phyloP scores from a whole-genome alignment of 352 stramenopile species.

The Pythium grandisporangium region DNA sequence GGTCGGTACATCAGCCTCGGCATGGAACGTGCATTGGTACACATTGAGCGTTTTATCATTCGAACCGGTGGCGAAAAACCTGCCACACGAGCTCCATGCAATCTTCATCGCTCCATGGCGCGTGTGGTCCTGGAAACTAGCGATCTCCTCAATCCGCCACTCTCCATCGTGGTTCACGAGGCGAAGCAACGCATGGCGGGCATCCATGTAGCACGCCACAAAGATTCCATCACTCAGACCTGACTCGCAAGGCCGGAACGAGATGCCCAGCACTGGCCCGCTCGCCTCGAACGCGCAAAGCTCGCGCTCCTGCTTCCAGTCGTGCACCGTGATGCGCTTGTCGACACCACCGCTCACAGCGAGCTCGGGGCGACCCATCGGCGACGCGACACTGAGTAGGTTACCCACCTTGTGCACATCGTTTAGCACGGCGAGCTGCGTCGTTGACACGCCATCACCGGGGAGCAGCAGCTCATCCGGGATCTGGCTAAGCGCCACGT shows the following conservation, averaged over 20 bases:
- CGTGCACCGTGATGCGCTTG: constrained; percentile 59
- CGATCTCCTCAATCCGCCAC: constrained; percentile 32
- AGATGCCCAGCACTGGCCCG: constrained; percentile 44
- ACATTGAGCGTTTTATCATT: constrained; percentile 72
- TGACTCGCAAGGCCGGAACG: constrained; percentile 41
- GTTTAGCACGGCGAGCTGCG: constrained; percentile 21
- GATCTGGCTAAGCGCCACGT: constrained; percentile 26
- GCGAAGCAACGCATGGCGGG: constrained; percentile 43
- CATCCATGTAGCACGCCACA: constrained; percentile 65
- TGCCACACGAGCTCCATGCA: constrained; percentile 42
- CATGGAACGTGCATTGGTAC: constrained; percentile 33
- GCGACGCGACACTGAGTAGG: constrained; percentile 47
- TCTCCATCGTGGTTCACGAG: constrained; percentile 21
- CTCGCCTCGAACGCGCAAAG: constrained; percentile 24
- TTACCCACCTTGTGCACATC: constrained; percentile 59
- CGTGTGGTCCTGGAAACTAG: constrained; percentile 59
- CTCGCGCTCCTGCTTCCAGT: constrained; percentile 43
- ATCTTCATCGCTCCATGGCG: constrained; percentile 57
- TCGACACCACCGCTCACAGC: constrained; percentile 63
- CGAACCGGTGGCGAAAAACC: constrained; percentile 58
- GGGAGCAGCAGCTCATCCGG: constrained; percentile 66
- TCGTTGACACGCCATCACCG: constrained; percentile 20
- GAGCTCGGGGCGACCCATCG: constrained; percentile 22
- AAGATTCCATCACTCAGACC: constrained; percentile 58
- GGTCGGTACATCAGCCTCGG: neutral